Evolutionary conservation across 495 filamentous ascomycete genomes (phyloP).

Genomic region (Penicillium ochrochloron): DNA sequence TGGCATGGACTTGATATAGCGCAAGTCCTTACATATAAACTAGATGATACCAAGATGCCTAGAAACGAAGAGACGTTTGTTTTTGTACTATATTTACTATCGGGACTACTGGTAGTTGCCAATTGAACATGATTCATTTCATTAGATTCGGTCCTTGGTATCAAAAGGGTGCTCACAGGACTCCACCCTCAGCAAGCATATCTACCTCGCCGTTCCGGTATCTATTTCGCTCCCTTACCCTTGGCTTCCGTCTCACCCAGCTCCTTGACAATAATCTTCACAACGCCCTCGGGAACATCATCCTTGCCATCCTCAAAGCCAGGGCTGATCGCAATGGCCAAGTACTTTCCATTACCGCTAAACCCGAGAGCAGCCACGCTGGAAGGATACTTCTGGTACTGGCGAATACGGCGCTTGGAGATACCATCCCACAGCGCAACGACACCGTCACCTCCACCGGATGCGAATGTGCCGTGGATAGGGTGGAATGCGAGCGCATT

Average conservation of each 20-base stretch:
- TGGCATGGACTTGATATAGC: constrained; percentile 10
- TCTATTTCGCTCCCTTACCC: constrained; percentile 73
- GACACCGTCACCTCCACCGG: constrained; percentile 89
- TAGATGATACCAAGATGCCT: constrained; percentile 36
- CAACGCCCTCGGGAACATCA: constrained; percentile 67
- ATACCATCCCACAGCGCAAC: constrained; percentile 96
- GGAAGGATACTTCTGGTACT: constrained; percentile 81
- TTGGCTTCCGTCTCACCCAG: constrained; percentile 86
- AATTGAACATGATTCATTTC: constrained; percentile 23
- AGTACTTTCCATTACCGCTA: constrained; percentile 75
- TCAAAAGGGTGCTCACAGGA: constrained; percentile 16
- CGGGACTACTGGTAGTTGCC: not conserved
- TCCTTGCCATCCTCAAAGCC: constrained; percentile 93
- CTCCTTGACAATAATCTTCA: constrained; percentile 81
- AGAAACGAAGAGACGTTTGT: constrained; percentile 8
- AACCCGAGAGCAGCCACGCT: constrained; percentile 80
- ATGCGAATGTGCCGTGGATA: constrained; percentile 86
- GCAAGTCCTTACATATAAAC: constrained; percentile 23
- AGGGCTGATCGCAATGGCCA: constrained; percentile 84
- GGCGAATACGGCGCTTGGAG: constrained; percentile 85
- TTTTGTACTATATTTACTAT: not conserved
- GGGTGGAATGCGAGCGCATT: constrained; percentile 95
- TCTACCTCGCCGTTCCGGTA: constrained; percentile 2
- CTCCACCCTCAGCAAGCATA: constrained; percentile 4
- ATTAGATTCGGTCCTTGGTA: constrained; percentile 28